Conservation (phyloP, 805 yeast genomes). For the Candida tallmaniae region DNA sequence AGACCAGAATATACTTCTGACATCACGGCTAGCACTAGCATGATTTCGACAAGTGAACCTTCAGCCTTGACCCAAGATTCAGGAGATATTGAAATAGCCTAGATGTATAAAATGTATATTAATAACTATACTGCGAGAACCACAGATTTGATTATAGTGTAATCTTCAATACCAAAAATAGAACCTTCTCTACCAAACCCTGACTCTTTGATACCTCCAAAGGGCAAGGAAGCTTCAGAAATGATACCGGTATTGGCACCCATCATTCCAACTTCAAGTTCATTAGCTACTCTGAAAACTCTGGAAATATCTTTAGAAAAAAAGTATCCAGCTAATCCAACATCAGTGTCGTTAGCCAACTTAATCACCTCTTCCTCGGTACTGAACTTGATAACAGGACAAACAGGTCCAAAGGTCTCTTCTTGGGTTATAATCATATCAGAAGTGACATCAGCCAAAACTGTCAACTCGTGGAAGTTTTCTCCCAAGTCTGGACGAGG, state of each 20-base stretch:
- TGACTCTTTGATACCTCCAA: constrained; percentile 60
- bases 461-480: constrained; percentile 64
- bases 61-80: constrained; percentile 3
- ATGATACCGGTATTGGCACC: constrained; percentile 75
- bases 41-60: constrained; percentile 1
- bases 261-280: constrained; percentile 73
- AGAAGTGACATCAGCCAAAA: constrained; percentile 54
- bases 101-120: not conserved
- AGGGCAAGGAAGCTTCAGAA: constrained; percentile 58
- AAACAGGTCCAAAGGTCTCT: constrained; percentile 81
- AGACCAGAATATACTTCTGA: not conserved
- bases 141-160: constrained; percentile 55
- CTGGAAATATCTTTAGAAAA: constrained; percentile 53
- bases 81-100: constrained; percentile 4
- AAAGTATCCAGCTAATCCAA: constrained; percentile 77
- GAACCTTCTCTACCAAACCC: constrained; percentile 74
- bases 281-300: constrained; percentile 60
- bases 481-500: constrained; percentile 53
- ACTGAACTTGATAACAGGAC: constrained; percentile 61
- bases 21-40: not conserved
- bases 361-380: constrained; percentile 60
- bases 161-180: constrained; percentile 57
- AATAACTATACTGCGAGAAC: constrained; percentile 38
- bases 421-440: constrained; percentile 57
- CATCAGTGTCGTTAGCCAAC: constrained; percentile 62